A percentile compares a stretch with the other conserved stretches of the same genome.
phyloP scores from a whole-genome alignment of 2,329 filamentous ascomycete genomes.

The Chrysosporium queenslandicum region DNA sequence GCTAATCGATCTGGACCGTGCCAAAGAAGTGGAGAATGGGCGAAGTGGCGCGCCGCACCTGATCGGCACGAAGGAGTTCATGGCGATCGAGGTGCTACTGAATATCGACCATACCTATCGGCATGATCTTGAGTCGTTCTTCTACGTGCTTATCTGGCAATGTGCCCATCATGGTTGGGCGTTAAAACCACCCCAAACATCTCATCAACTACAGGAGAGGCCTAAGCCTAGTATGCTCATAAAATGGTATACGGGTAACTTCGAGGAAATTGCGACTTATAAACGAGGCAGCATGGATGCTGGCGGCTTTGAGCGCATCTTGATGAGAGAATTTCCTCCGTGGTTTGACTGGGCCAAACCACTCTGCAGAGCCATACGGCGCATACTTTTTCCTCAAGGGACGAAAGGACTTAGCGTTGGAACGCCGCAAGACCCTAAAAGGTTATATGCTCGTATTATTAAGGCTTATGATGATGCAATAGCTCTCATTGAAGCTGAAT shows the following conservation, averaged over 20 bases:
- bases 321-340: slow-evolving; percentile 5
- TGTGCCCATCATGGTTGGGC: not conserved
- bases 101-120: too few relatives aligned
- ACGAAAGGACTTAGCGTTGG: not conserved
- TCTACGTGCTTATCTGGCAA: not conserved
- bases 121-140: too few relatives aligned
- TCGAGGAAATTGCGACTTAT: slow-evolving; percentile 19
- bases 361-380: not conserved
- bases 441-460: not conserved
- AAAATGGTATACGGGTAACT: slow-evolving; percentile 23
- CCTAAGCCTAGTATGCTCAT: slow-evolving; percentile 5
- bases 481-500: too few relatives aligned
- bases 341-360: not conserved
- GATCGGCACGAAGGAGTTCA: too few relatives aligned
- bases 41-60: too few relatives aligned
- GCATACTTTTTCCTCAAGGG: not conserved
- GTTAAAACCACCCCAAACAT: slow-evolving; percentile 2
- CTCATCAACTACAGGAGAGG: too few relatives aligned
- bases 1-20: too few relatives aligned
- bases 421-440: not conserved
- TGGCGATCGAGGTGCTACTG: too few relatives aligned
- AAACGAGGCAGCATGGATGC: slow-evolving; percentile 19
- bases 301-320: slow-evolving; percentile 21
- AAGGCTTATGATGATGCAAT: not conserved
- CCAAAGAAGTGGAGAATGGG: too few relatives aligned